Evolutionary conservation across 805 yeast species (phyloP).

Genomic region (Phaffomyces opuntiae): DNA sequence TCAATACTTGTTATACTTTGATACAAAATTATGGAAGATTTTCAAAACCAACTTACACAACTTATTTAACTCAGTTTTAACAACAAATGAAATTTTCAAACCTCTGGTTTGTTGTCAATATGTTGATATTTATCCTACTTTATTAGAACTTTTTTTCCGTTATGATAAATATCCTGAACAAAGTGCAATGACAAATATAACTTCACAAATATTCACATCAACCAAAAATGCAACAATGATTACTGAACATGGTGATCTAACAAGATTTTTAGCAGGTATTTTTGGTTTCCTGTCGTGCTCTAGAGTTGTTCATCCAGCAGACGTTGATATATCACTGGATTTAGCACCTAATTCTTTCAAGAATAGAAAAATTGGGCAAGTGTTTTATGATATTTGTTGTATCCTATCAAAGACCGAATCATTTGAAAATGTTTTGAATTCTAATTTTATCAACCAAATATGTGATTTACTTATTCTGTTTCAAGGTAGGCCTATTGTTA

Average conservation of each 20-base stretch:
- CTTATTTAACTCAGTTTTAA: slow-evolving; percentile 55
- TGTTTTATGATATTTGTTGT: slow-evolving; percentile 74
- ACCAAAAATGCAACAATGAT: slow-evolving; percentile 64
- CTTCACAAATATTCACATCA: slow-evolving; percentile 77
- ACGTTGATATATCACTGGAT: slow-evolving; percentile 26
- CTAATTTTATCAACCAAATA: slow-evolving; percentile 46
- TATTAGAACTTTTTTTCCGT: slow-evolving; percentile 61
- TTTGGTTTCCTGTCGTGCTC: slow-evolving; percentile 56
- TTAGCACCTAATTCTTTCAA: slow-evolving; percentile 32
- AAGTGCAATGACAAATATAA: slow-evolving; percentile 60
- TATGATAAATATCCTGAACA: slow-evolving; percentile 76
- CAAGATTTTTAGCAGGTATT: slow-evolving; percentile 54
- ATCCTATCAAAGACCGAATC: slow-evolving; percentile 63
- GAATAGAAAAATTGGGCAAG: slow-evolving; percentile 70
- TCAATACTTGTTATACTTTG: slow-evolving; percentile 45
- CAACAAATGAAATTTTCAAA: slow-evolving; percentile 52
- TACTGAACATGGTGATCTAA: slow-evolving; percentile 55
- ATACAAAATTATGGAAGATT: slow-evolving; percentile 64
- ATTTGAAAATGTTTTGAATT: slow-evolving; percentile 37
- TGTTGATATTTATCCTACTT: slow-evolving; percentile 72
- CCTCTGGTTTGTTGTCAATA: slow-evolving; percentile 66
- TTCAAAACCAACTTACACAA: slow-evolving; percentile 54
- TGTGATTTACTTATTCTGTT: slow-evolving; percentile 62
- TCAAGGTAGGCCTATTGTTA: slow-evolving; percentile 71
- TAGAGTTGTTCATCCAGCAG: slow-evolving; percentile 37